Evolutionary conservation across 164 flowering plant genomes (phyloP), one percentile per base, ranked within the genome.

Genomic region (Cinnamomum micranthum): DNA sequence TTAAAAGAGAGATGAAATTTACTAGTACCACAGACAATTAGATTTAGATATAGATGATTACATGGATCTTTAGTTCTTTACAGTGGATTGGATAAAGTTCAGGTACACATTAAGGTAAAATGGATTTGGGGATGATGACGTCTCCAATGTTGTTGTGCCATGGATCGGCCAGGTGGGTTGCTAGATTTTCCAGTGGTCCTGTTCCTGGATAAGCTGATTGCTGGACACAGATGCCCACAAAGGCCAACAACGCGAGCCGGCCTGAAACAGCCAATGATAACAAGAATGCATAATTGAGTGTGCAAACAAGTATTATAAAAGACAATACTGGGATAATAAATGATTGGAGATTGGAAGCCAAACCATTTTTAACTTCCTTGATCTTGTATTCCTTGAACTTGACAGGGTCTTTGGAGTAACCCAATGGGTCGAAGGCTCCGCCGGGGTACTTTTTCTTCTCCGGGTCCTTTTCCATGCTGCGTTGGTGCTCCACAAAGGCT

Each of bases 101-200:
- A 50, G 33, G 50, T 17, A 35, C 66, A 55, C 62, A 27, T 73
- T 69, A 83, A 63, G 91, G 90, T 15, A 10, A 68, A 77, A 91
- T 0, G 35, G 79, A 60, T 86, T 78, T 85, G 52, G 98, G 98
- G 77, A 95, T 90, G 72, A 95, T 11, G 60, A 95, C 13, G 59
- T 91, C 89, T 20, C 99, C 99, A 50, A 95, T 95, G 94, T 90
- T 95, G 84, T 89, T 92, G 93, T 93, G 99, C 99, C 98, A 95
- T 79, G 99, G 99, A 71, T 95, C 99, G 78, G 98, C 97, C 91
- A 95, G 87, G 87, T 95, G 99, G 74, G 97, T 82, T 2, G 97
- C 99, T 87, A 93, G 79, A 75, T 95, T 95, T 89, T 95, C 98
- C 91, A 95, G 78, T n/a, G 99, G 99, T 55, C 98, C 97, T 23